These are phyloP conservation scores for Millerozyma acaciae DNA, from an alignment of 805 yeast genomes.

Conservation along the genomic window DNA sequence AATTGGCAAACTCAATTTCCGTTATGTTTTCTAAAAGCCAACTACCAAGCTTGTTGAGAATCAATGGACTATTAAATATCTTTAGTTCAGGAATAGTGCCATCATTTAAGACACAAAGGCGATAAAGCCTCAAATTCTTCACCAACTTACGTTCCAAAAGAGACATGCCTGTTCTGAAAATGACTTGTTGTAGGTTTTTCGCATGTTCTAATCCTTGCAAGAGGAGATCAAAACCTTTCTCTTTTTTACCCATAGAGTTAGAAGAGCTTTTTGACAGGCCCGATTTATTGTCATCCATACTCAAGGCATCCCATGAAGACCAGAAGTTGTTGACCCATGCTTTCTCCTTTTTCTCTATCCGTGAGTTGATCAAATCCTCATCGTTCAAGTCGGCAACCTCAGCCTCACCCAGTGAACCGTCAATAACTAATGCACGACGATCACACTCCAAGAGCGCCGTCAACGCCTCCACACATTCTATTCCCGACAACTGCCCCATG, in stretches of 20 bases:
- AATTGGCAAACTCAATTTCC: constrained; percentile 54
- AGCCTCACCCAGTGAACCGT: constrained; percentile 17
- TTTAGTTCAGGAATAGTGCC: constrained; percentile 69
- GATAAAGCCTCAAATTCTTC: constrained; percentile 72
- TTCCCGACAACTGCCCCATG: constrained; percentile 82
- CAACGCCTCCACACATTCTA: constrained; percentile 87
- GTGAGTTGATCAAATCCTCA: constrained; percentile 21
- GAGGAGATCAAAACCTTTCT: constrained; percentile 49
- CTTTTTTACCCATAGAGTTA: constrained; percentile 20
- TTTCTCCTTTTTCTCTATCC: constrained; percentile 46
- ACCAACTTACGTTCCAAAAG: constrained; percentile 77
- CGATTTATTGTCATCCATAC: constrained; percentile 21
- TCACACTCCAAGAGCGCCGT: constrained; percentile 80
- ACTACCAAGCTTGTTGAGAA: constrained; percentile 75
- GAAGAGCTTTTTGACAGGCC: constrained; percentile 7
- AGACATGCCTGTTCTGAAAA: constrained; percentile 87
- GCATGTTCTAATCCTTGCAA: constrained; percentile 78
- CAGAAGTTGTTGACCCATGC: constrained; percentile 72
- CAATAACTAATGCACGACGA: constrained; percentile 19
- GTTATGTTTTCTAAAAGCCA: constrained; percentile 92
- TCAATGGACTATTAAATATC: constrained; percentile 80
- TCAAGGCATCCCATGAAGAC: constrained; percentile 56
- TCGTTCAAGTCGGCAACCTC: constrained; percentile 14
- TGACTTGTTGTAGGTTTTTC: constrained; percentile 73
- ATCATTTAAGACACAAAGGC: constrained; percentile 85